Conservation (phyloP, 345 rosid genomes). For the Pugionium dolabratum region DNA sequence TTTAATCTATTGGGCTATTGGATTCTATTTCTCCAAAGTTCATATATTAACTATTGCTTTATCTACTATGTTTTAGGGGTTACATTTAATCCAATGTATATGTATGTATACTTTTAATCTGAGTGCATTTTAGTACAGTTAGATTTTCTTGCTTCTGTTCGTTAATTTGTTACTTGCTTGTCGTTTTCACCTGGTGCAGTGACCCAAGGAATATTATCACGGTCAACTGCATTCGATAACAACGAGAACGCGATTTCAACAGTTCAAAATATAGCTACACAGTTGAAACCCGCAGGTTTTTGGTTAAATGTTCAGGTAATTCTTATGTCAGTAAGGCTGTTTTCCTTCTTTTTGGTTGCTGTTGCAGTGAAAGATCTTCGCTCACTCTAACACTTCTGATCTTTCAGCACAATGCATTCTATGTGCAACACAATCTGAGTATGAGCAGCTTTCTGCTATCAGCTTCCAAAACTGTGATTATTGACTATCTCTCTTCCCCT, state of each 20-base stretch:
- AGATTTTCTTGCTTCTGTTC: conserved; percentile 16
- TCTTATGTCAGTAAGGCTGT: conserved; percentile 11
- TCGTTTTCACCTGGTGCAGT: conserved; percentile 50
- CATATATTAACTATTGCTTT: neutral
- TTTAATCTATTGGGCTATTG: neutral
- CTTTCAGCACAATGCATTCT: conserved; percentile 77
- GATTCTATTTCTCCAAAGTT: conserved; percentile 10
- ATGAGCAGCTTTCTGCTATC: conserved; percentile 64
- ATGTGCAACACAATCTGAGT: conserved; percentile 66
- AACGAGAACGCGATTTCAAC: conserved; percentile 40
- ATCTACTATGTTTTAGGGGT: conserved; percentile 5
- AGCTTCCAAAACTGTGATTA: conserved; percentile 45
- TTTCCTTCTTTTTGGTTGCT: neutral
- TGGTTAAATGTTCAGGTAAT: conserved; percentile 96
- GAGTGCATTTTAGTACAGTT: neutral
- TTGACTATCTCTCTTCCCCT: conserved; percentile 79
- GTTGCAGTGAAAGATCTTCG: conserved; percentile 2
- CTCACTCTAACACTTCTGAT: conserved; percentile 20
- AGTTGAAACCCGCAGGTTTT: conserved; percentile 46
- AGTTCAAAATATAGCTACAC: conserved; percentile 45
- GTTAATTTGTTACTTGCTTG: conserved; percentile 5
- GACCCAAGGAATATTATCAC: conserved; percentile 57
- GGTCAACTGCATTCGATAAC: conserved; percentile 51
- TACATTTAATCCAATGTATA: neutral
- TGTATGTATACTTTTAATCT: neutral